Conservation (phyloP, 2,329 filamentous ascomycete genomes). For the Leptographium lundbergii region DNA sequence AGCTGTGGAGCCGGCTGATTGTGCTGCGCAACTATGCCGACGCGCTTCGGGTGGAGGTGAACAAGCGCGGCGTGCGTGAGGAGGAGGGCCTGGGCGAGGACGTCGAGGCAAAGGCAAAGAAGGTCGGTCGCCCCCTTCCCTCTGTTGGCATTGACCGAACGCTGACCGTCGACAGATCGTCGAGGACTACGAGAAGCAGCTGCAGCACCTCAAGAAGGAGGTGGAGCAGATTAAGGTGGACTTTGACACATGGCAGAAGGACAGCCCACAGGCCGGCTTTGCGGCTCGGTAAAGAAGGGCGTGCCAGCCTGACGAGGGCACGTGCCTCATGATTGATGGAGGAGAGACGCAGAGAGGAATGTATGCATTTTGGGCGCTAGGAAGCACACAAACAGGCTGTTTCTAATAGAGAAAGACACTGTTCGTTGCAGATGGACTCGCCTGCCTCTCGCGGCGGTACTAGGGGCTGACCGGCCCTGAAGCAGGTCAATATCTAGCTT, state of each 20-base stretch:
- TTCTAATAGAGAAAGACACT: not conserved
- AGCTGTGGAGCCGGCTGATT: constrained; percentile 75
- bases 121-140: constrained; percentile 36
- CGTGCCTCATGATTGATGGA: too few species aligned
- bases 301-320: not conserved
- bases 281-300: not conserved
- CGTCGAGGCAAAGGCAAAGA: constrained; percentile 58
- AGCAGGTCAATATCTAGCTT: not conserved
- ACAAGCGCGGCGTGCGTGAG: constrained; percentile 47
- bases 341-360: not conserved
- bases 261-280: constrained; percentile 17
- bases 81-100: constrained; percentile 53
- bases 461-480: too few species aligned
- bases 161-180: constrained; percentile 43
- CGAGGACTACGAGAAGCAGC: constrained; percentile 70
- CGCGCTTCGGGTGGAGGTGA: constrained; percentile 60
- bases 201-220: constrained; percentile 63
- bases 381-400: not conserved
- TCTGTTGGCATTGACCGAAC: not conserved
- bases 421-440: not conserved
- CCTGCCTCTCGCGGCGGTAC: not conserved
- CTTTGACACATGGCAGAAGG: constrained; percentile 42
- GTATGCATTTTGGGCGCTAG: not conserved
- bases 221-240: constrained; percentile 49
- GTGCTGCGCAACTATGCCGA: constrained; percentile 61